phyloP scores from a whole-genome alignment of 129 eudicot species.

The Tagetes patula region DNA sequence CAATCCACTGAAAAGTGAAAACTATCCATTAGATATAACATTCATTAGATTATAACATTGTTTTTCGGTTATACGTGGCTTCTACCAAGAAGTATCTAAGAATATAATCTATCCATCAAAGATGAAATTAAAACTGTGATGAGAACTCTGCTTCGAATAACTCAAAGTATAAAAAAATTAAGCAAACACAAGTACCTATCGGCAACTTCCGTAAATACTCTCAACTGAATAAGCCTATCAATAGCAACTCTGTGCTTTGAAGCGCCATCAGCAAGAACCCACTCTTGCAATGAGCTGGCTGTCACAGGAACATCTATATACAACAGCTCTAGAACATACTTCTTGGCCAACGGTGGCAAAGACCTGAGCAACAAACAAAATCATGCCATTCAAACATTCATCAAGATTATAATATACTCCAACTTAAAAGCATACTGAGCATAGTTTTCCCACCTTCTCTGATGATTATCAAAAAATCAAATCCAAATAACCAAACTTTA shows the following conservation, averaged over 20 bases:
- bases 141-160: background rate
- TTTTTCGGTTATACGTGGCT: background rate
- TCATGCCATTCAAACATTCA: background rate
- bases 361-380: constrained; percentile 46
- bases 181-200: constrained; percentile 56
- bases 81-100: constrained; percentile 5
- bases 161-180: background rate
- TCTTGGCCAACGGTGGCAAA: constrained; percentile 90
- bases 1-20: too few species aligned
- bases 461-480: too few species aligned
- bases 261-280: constrained; percentile 82
- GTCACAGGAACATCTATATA: constrained; percentile 70
- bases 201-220: constrained; percentile 68
- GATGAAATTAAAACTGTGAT: background rate
- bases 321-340: constrained; percentile 75
- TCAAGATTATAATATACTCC: background rate
- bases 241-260: constrained; percentile 84
- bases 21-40: too few species aligned
- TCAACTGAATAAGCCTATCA: constrained; percentile 82
- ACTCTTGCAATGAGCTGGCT: constrained; percentile 74
- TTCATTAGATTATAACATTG: background rate
- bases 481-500: too few species aligned
- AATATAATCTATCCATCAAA: constrained; percentile 14
- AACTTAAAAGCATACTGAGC: too few species aligned
- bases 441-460: too few species aligned